A percentile compares a stretch with the other conserved stretches of the same genome.
phyloP scores from a whole-genome alignment of 208 protist genomes.

The Leptomonas seymouri region DNA sequence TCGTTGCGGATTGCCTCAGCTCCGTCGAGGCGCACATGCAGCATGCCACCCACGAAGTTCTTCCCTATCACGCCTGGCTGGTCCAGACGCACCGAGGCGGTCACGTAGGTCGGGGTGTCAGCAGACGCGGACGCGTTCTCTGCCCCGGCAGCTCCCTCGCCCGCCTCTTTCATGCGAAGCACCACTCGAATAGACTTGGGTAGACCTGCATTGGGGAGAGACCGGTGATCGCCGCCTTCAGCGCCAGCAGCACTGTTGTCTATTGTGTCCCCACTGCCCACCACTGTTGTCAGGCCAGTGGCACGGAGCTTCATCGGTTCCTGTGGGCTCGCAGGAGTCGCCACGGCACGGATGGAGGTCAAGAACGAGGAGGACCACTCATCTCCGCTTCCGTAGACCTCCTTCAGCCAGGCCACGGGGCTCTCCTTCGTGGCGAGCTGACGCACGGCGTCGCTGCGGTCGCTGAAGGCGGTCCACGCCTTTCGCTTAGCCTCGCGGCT shows the following conservation, averaged over 20 bases:
- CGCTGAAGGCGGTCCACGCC: conserved; percentile 26
- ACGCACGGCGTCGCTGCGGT: conserved; percentile 26
- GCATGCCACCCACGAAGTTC: conserved; percentile 39
- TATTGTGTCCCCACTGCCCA: background rate
- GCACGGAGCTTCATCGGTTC: conserved; percentile 25
- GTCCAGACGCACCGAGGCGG: conserved; percentile 33
- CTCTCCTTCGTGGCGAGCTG: conserved; percentile 23
- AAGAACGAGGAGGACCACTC: conserved; percentile 30
- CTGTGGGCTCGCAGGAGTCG: background rate
- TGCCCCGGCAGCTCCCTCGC: background rate
- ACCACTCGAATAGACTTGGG: conserved; percentile 27
- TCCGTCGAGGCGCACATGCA: conserved; percentile 35
- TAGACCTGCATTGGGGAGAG: background rate
- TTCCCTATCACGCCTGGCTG: conserved; percentile 40
- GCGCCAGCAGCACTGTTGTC: background rate
- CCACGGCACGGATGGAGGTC: conserved; percentile 19
- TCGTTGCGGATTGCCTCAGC: conserved; percentile 36
- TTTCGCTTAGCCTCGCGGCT: conserved; percentile 16
- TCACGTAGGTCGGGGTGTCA: conserved; percentile 15
- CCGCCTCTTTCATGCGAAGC: conserved; percentile 19
- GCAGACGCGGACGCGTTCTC: background rate
- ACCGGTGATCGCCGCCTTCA: background rate
- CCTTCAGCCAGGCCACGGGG: conserved; percentile 41
- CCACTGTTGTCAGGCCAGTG: conserved; percentile 16
- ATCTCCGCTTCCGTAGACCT: conserved; percentile 35